phyloP scores from a whole-genome alignment of 768 basidiomycete genomes.

The Trametes gibbosa region DNA sequence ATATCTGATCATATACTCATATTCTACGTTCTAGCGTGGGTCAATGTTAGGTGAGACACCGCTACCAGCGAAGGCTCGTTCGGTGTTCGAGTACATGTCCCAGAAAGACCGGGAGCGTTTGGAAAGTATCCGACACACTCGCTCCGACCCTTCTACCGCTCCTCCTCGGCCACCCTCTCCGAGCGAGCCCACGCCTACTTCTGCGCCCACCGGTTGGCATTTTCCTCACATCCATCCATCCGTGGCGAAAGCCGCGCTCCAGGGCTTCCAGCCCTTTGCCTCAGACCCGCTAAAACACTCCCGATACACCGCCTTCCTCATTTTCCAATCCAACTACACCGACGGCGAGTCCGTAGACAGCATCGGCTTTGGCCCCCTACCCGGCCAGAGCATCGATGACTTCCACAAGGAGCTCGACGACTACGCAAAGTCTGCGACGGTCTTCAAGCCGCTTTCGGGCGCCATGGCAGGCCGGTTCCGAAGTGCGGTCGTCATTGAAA shows the following conservation, averaged over 20 bases:
- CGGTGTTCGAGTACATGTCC: slow-evolving; percentile 93
- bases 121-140: slow-evolving; percentile 44
- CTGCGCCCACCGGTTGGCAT: slow-evolving; percentile 32
- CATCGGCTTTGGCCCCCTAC: slow-evolving; percentile 48
- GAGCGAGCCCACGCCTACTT: slow-evolving; percentile 27
- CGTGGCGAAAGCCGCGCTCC: slow-evolving; percentile 81
- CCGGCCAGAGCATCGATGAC: slow-evolving; percentile 59
- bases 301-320: slow-evolving; percentile 81
- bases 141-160: slow-evolving; percentile 26
- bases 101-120: slow-evolving; percentile 89
- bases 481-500: slow-evolving; percentile 70
- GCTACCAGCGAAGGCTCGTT: slow-evolving; percentile 64
- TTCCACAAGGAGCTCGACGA: slow-evolving; percentile 84
- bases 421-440: slow-evolving; percentile 80
- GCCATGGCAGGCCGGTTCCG: slow-evolving; percentile 97
- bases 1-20: background rate
- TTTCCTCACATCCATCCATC: slow-evolving; percentile 58
- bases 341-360: slow-evolving; percentile 45
- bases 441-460: slow-evolving; percentile 89
- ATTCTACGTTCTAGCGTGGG: slow-evolving; percentile 58
- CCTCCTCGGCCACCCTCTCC: slow-evolving; percentile 25
- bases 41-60: slow-evolving; percentile 78
- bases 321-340: slow-evolving; percentile 60
- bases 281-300: slow-evolving; percentile 75
- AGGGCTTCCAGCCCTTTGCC: slow-evolving; percentile 88